These are phyloP conservation scores for Botryosphaeria dothidea DNA, from an alignment of 2,329 filamentous ascomycete genomes.

Conservation along the genomic window DNA sequence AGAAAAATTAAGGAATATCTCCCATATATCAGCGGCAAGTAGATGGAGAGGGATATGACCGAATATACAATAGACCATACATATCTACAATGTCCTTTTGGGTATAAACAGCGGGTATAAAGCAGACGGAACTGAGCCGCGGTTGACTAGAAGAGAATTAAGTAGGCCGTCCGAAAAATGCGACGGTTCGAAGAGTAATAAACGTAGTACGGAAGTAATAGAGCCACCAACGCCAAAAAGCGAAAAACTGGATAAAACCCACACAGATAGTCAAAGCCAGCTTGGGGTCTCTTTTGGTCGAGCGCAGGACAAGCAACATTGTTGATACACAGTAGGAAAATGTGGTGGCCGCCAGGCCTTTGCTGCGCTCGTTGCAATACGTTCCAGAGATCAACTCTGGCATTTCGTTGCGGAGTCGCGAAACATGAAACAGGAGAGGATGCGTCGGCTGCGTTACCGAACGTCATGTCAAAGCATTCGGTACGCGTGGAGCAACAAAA, in stretches of 20 bases:
- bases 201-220: neutral
- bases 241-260: neutral
- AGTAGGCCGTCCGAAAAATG: neutral
- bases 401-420: neutral
- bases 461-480: neutral
- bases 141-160: neutral
- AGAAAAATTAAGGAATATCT: neutral
- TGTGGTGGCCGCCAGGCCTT: neutral
- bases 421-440: neutral
- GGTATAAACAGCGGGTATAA: constrained; percentile 8
- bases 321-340: neutral
- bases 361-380: neutral
- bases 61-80: constrained; percentile 2
- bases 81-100: neutral
- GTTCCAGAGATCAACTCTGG: constrained; percentile 1
- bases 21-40: neutral
- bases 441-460: neutral
- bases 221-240: neutral
- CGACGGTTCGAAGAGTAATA: neutral
- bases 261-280: neutral
- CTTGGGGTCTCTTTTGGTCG: neutral
- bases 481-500: neutral
- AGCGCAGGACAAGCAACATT: neutral
- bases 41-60: neutral
- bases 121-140: neutral